Base-by-base conservation (phyloP, 805 yeast genomes). In the Yarrowia divulgata region DNA sequence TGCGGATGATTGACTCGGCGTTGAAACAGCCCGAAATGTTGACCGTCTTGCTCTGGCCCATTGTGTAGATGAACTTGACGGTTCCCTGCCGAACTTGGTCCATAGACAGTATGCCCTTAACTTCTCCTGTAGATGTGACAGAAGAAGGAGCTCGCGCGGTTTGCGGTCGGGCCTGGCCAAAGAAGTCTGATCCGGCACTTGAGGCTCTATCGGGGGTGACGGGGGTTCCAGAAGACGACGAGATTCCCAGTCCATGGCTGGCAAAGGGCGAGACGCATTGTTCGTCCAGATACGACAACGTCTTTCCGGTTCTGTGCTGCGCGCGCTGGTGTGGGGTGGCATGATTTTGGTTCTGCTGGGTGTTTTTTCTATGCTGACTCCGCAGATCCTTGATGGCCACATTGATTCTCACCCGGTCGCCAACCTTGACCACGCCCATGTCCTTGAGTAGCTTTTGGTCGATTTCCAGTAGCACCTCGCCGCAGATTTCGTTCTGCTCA, bases 11-110 rank as follows among this genome's bases (percentile, higher is more conserved):
- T 8, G 92, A 85, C 69, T 87, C 89, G 0, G 97, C 93, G 75
- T 88, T 89, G 78, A 87, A 90, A 75, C 97, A 91, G 0, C 93
- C 95, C 18, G 86, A 84, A 0, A 91, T 88, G 73, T 89, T 88
- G 50, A 91, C 87, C 68, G 84, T 82, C 72, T 87, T 88, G 1
- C 87, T 82, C 8, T 88, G 81, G 1, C 97, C 97, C 78, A 89
- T 91, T 68, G 88, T 89, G 45, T 89, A 79, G 39, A 92, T 90
- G 72, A 93, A 88, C 1, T 90, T 88, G 23, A 89, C 88, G 50
- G 79, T 78, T 67, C 77, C 71, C 72, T 78, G 78, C 57, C 75
- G 72, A 39, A 72, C 76, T 16, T 72, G 78, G 66, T 78, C 81
- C 72, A 80, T 82, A 16, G 78, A 75, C n/a, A 76, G 73, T 49